These are phyloP conservation scores for Amanita pallidorosea DNA, from an alignment of 768 basidiomycete genomes.

Conservation along the genomic window DNA sequence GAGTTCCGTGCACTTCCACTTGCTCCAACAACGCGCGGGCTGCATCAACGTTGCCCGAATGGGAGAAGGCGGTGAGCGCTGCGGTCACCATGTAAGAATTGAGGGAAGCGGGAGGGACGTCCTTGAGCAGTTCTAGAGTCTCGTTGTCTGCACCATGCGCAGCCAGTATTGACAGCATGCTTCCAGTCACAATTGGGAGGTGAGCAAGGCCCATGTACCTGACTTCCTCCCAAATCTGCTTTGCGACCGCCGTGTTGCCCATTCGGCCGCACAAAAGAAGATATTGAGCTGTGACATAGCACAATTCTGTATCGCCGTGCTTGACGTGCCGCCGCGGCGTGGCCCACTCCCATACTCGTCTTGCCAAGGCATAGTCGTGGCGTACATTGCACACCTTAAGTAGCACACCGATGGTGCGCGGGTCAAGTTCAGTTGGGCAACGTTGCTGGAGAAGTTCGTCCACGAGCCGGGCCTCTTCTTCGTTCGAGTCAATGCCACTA, in stretches of 20 bases:
- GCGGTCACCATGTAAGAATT: slow-evolving; percentile 16
- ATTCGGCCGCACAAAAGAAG: slow-evolving; percentile 14
- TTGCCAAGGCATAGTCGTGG: slow-evolving; percentile 13
- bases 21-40: slow-evolving; percentile 15
- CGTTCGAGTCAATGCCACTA: slow-evolving; percentile 14
- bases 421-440: slow-evolving; percentile 14
- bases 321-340: slow-evolving; percentile 11
- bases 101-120: slow-evolving; percentile 15
- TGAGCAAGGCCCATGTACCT: slow-evolving; percentile 13
- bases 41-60: slow-evolving; percentile 15
- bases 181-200: slow-evolving; percentile 13
- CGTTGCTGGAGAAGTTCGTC: slow-evolving; percentile 13
- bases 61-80: slow-evolving; percentile 15
- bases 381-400: slow-evolving; percentile 13
- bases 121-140: slow-evolving; percentile 12
- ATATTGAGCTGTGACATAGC: slow-evolving; percentile 13
- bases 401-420: slow-evolving; percentile 15
- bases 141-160: slow-evolving; percentile 13
- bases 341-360: slow-evolving; percentile 13
- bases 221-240: slow-evolving; percentile 14
- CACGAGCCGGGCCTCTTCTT: slow-evolving; percentile 13
- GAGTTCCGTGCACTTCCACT: slow-evolving; percentile 11
- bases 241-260: slow-evolving; percentile 13
- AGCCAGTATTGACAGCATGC: slow-evolving; percentile 15
- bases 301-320: slow-evolving; percentile 12